phyloP scores from a whole-genome alignment of 2,329 filamentous ascomycete genomes.

The Hansfordia pulvinata region DNA sequence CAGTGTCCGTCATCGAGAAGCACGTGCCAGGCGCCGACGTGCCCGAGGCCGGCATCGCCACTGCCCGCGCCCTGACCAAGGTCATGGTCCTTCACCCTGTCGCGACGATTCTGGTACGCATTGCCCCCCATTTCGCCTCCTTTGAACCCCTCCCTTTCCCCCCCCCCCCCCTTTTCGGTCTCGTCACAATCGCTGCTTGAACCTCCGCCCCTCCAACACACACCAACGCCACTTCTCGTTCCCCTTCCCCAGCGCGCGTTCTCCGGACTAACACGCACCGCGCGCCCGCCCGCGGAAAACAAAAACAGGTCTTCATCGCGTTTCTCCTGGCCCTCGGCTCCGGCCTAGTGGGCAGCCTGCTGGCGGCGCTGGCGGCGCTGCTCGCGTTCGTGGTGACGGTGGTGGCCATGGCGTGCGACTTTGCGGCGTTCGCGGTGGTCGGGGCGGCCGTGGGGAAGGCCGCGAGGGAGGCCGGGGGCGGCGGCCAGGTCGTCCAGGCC shows the following conservation, averaged over 20 bases:
- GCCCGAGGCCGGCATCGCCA: constrained; percentile 25
- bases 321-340: constrained; percentile 40
- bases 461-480: not conserved
- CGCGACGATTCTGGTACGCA: constrained; percentile 37
- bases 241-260: no score
- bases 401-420: constrained; percentile 39
- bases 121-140: no score
- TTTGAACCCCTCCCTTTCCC: no score
- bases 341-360: constrained; percentile 34
- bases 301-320: constrained; percentile 45
- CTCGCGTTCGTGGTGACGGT: constrained; percentile 34
- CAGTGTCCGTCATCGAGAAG: constrained; percentile 26
- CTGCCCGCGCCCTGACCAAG: constrained; percentile 35
- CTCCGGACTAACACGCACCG: no score
- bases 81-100: constrained; percentile 51
- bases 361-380: constrained; percentile 33
- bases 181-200: no score
- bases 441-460: not conserved
- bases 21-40: constrained; percentile 22
- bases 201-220: no score
- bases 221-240: no score
- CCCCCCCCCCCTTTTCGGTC: no score
- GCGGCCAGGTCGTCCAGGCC: no score
- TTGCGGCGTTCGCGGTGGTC: constrained; percentile 34
- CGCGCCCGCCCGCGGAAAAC: no score